Evolutionary conservation across 805 yeast species (phyloP).

Genomic region (Wickerhamia fluorescens): DNA sequence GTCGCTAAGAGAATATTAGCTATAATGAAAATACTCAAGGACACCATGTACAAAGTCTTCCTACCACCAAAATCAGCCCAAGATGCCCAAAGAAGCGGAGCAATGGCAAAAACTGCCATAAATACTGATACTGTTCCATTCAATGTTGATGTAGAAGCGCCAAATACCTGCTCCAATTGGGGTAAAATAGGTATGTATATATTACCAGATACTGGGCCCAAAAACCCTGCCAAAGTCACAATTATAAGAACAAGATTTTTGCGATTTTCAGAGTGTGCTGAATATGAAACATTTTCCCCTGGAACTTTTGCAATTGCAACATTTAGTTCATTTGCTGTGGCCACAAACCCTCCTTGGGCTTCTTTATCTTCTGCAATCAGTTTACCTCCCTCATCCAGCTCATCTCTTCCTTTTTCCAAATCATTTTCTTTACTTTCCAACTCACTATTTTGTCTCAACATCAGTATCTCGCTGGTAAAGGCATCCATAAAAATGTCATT

Average conservation of each 20-base stretch:
- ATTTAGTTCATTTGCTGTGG: too few species aligned
- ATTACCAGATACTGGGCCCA: slow-evolving; percentile 54
- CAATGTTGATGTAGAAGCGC: slow-evolving; percentile 35
- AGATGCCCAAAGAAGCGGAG: slow-evolving; percentile 51
- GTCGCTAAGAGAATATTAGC: slow-evolving; percentile 24
- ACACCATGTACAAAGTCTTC: slow-evolving; percentile 20
- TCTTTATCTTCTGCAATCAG: too few species aligned
- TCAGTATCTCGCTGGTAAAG: too few species aligned
- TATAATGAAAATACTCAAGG: slow-evolving; percentile 18
- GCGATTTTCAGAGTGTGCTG: slow-evolving; percentile 27
- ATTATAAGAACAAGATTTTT: slow-evolving; percentile 26
- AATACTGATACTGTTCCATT: slow-evolving; percentile 53
- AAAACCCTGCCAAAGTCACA: slow-evolving; percentile 43
- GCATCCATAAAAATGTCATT: too few species aligned
- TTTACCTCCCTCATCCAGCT: slow-evolving; percentile 1
- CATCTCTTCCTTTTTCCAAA: too few species aligned
- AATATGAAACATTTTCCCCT: too few species aligned
- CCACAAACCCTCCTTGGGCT: too few species aligned
- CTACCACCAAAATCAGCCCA: slow-evolving; percentile 49
- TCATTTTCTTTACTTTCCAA: too few species aligned
- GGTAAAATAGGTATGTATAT: slow-evolving; percentile 52
- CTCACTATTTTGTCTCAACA: too few species aligned
- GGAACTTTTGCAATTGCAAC: too few species aligned
- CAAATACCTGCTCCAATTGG: slow-evolving; percentile 32
- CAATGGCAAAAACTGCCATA: slow-evolving; percentile 49